phyloP scores from a whole-genome alignment of 2,329 filamentous ascomycete genomes.

The Ascochyta pisi region DNA sequence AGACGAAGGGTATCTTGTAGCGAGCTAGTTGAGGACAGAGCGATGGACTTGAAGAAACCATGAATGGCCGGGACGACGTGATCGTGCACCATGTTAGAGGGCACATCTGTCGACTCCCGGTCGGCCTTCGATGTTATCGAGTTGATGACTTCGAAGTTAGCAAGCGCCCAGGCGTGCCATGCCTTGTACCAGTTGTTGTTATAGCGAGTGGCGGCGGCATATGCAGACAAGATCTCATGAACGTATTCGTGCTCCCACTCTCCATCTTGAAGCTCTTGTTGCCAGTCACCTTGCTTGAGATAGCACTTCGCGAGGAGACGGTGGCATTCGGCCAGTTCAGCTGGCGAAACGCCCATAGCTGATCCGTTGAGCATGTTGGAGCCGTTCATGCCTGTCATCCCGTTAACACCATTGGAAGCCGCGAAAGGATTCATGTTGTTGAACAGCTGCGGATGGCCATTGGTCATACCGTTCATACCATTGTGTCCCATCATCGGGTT shows the following conservation, averaged over 20 bases:
- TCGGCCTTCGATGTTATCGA: slow-evolving; percentile 73
- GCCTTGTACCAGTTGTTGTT: slow-evolving; percentile 98
- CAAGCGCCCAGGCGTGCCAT: slow-evolving; percentile 98
- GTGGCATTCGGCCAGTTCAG: slow-evolving; percentile 61
- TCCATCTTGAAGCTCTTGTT: slow-evolving; percentile 81
- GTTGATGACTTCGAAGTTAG: slow-evolving; percentile 98
- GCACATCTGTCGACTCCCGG: slow-evolving; percentile 63
- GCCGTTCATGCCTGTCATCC: slow-evolving; percentile 53
- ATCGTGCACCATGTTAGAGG: slow-evolving; percentile 74
- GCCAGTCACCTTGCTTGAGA: slow-evolving; percentile 95
- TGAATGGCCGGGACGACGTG: slow-evolving; percentile 94
- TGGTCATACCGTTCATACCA: slow-evolving; percentile 53
- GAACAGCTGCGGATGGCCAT: slow-evolving; percentile 46
- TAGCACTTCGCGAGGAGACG: slow-evolving; percentile 92
- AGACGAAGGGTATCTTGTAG: slow-evolving; percentile 93
- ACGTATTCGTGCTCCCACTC: slow-evolving; percentile 90
- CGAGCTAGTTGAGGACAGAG: slow-evolving; percentile 87
- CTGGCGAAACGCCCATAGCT: slow-evolving; percentile 33
- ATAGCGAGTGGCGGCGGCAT: slow-evolving; percentile 89
- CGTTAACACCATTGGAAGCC: slow-evolving; percentile 58
- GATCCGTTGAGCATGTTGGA: slow-evolving; percentile 41
- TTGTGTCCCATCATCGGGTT: slow-evolving; percentile 46
- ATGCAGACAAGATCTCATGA: slow-evolving; percentile 87
- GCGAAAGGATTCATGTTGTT: slow-evolving; percentile 48
- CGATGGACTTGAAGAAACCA: slow-evolving; percentile 97